Evolutionary conservation across 2,329 filamentous ascomycete genomes (phyloP), one percentile per base, ranked within the genome.

Genomic region (Pezicula carpinea): DNA sequence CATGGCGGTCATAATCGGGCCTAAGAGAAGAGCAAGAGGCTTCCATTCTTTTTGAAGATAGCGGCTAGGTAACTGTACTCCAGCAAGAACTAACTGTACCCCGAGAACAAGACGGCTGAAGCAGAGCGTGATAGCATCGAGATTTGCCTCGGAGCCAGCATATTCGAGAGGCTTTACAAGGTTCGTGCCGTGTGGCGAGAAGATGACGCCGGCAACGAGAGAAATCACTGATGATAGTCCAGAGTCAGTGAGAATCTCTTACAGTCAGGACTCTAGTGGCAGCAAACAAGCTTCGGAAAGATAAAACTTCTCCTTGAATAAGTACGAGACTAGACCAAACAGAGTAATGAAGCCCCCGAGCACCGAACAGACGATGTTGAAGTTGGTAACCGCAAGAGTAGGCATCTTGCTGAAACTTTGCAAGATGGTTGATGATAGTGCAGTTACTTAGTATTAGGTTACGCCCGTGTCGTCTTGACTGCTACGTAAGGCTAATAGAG

Each of bases 271-370:
- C 14, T 23, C 5, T n/a, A 22, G 44, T 45, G 46, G 49, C 19
- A 46, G 36, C 86, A 64, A 72, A 92, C 89, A 72, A 44, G 91
- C 88, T 76, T 96, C 91, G 1, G 89, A 95, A 1, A 96, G 76
- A 64, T 96, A 96, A 63, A 88, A 92, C 48, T 82, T 85, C 69
- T 96, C 91, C 63, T 96, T 96, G 62, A 88, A 76, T 15, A 96
- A 76, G 62, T 90, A 95, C 1, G 89, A 96, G 0, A 96, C 89
- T 36, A 96, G 71, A 3, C 89, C 90, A 61, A 95, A 96, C n/a
- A 95, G 57, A 0, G 88, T 89, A 52, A 96, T 83, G 69, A 95
- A 96, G 2, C 88, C 91, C 13, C 91, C 91, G 11, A 95, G 68
- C 6, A 88, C 79, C 44, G 87, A 84, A 46, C 61, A 63, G 35